phyloP scores from a whole-genome alignment of 805 yeast genomes.

The Ogataea angusta region DNA sequence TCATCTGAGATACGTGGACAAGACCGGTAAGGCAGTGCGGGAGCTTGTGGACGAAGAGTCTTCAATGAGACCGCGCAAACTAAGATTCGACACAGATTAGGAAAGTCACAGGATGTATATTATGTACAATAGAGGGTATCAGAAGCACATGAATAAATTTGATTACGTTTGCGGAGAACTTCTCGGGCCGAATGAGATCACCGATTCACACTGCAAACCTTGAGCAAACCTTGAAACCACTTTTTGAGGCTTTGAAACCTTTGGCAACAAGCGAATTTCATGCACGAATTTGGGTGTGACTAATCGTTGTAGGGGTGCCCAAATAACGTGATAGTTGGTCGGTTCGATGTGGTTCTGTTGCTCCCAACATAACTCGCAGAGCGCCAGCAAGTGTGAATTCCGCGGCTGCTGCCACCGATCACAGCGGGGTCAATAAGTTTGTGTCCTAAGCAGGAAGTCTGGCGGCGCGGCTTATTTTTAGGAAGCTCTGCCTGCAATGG shows the following conservation, averaged over 20 bases:
- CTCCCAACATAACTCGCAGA: no score
- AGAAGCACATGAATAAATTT: neutral
- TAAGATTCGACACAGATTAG: slow-evolving; percentile 31
- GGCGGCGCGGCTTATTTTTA: slow-evolving; percentile 2
- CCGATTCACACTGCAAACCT: slow-evolving; percentile 6
- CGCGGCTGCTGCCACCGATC: neutral
- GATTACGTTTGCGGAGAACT: neutral
- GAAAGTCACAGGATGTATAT: slow-evolving; percentile 2
- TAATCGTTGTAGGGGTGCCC: no score
- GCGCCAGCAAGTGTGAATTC: no score
- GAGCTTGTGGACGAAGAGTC: slow-evolving; percentile 33
- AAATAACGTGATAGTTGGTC: no score
- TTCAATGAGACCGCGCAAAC: slow-evolving; percentile 37
- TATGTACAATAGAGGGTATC: slow-evolving; percentile 4
- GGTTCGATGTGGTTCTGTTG: no score
- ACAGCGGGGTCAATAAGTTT: neutral
- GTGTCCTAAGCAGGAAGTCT: slow-evolving; percentile 2
- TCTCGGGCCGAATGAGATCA: neutral
- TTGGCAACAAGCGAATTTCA: no score
- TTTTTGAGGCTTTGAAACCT: no score
- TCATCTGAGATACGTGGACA: slow-evolving; percentile 25
- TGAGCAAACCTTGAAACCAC: neutral
- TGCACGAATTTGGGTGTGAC: no score
- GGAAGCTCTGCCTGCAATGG: neutral
- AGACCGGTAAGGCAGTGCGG: slow-evolving; percentile 34